phyloP scores from a whole-genome alignment of 192 early-diverging fungal species.

The Coemansia sp. region DNA sequence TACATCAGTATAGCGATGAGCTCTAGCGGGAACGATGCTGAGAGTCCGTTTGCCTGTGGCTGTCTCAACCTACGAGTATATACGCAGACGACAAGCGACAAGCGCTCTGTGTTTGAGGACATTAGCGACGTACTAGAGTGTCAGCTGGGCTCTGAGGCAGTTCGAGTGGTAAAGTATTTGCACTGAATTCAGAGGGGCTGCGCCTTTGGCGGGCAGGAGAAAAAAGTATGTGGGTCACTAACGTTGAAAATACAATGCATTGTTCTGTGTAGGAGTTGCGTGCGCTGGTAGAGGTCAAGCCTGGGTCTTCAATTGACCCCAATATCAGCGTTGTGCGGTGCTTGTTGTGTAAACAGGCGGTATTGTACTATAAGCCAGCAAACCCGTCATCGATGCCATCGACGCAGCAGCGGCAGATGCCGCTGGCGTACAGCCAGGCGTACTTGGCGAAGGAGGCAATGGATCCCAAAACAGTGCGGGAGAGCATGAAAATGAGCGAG shows the following conservation, averaged over 20 bases:
- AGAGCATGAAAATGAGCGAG: conserved; percentile 21
- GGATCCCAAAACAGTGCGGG: conserved; percentile 12
- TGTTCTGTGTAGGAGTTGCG: conserved; percentile 25
- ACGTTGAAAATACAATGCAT: neutral
- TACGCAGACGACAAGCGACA: conserved; percentile 15
- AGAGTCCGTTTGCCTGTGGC: conserved; percentile 19
- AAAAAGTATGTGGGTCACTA: neutral
- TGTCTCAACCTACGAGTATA: conserved; percentile 45
- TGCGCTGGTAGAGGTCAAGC: conserved; percentile 41
- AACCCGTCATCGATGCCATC: neutral
- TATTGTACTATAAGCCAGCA: conserved; percentile 24
- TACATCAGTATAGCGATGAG: neutral
- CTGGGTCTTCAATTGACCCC: conserved; percentile 48
- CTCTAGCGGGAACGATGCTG: conserved; percentile 8
- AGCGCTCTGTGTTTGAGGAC: conserved; percentile 36
- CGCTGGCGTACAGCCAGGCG: conserved; percentile 16
- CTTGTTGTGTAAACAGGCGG: conserved; percentile 40
- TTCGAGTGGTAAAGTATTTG: conserved; percentile 41
- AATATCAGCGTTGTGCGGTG: conserved; percentile 50
- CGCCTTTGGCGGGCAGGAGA: neutral
- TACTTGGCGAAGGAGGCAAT: conserved; percentile 27
- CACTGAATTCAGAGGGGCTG: too few species aligned
- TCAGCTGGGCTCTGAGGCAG: conserved; percentile 24
- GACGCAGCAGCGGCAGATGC: conserved; percentile 17
- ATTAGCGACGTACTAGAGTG: conserved; percentile 42